Base-by-base conservation (phyloP, 305 asterid genomes). In the Fraxinus angustifolia region DNA sequence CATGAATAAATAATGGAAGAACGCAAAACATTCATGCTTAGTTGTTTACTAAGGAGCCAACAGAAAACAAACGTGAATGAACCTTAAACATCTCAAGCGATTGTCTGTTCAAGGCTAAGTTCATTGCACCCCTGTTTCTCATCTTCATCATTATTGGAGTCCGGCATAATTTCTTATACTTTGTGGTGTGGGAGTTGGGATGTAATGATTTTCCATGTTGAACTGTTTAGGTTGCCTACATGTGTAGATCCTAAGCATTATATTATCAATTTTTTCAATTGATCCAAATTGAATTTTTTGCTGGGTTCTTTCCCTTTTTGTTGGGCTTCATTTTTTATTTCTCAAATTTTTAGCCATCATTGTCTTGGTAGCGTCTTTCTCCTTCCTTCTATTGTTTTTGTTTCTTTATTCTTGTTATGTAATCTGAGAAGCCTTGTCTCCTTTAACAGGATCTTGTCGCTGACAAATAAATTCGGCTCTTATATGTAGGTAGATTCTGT, bases 401-500 rank as follows among this genome's bases (percentile, higher is more conserved):
- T 80, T 76, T 31, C 73, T 75, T 56, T 60, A n/a, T 62, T 28
- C 23, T 60, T 78, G 3, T 45, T 75, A 48, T 82, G 72, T 26
- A 31, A 72, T 23, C 45, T 68, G 21, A 16, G 62, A 75, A 42
- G 42, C 79, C 58, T 83, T 45, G 53, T 23, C 21, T 45, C 76
- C 78, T 72, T 79, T 70, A 36, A 50, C 68, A 26, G 48, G 73
- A 19, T 79, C 35, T 17, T 33, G 50, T 77, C 75, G 75, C 84
- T 91, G 80, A 87, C 71, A 45, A 78, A 40, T 71, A 42, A 60
- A 80, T 70, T 26, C 82, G 81, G 36, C 79, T 45, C 75, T 83
- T 17, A 65, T 78, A 85, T 90, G 88, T 86, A 96, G 99, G 98
- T 96, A 21, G 99, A 96, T 88, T 96, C 98, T 79, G 99, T 94